Evolutionary conservation across 2,329 filamentous ascomycete species (phyloP), one percentile per base, ranked within the genome.

Genomic region (Cyphellophora attinorum): DNA sequence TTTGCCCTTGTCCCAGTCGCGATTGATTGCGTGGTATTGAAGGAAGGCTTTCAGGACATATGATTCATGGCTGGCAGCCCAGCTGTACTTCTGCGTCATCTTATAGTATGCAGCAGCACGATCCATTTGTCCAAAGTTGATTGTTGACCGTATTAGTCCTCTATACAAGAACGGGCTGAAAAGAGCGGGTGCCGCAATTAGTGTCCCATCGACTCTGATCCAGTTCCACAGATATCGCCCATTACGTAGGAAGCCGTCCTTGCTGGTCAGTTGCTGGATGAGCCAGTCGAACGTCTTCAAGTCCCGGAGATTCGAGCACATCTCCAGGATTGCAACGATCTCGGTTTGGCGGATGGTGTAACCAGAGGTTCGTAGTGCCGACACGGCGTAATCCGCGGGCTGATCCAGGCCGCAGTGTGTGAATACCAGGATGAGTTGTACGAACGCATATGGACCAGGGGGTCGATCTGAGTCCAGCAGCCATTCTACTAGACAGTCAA

Each of bases 71-170:
- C n/a, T n/a, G n/a, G n/a, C n/a, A n/a, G n/a, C n/a, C n/a, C n/a
- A n/a, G n/a, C n/a, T n/a, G n/a, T n/a, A n/a, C n/a, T n/a, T n/a
- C n/a, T n/a, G n/a, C 29, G 40, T 34, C 15, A 37, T 42, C 30
- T 28, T 25, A n/a, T 25, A 25, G 38, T 42, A 49, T n/a, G 38
- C 42, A 35, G 47, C 46, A 10, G 46, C 46, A 25, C 43, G 37
- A 10, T 41, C 38, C n/a, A 39, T 35, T 30, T 49, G 44, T 28
- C 39, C 33, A 23, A 35, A 42, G 16, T 37, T 37, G 6, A 49
- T 29, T 6, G 45, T 37, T 12, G 39, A 27, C 25, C 38, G 38
- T 11, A 47, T 36, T 34, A 49, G 33, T n/a, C 27, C 32, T 12
- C 41, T 30, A 17, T 46, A 23, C 18, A 46, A 17, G 3, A 16